Conservation (phyloP, 2,329 filamentous ascomycete genomes). For the Colletotrichum sp. region DNA sequence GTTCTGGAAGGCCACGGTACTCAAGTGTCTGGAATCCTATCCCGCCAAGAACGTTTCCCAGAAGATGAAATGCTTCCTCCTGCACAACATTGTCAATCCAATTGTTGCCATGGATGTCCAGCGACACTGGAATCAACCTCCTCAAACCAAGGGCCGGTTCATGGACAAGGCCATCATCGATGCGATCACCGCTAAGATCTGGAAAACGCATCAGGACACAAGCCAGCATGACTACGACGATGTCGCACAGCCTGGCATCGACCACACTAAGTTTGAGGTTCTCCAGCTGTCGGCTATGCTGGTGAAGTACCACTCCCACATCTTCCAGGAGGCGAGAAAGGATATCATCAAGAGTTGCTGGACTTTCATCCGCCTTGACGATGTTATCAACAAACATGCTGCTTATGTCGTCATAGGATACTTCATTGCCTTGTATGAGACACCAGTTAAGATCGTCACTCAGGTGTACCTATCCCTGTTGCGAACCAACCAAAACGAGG, state of each 20-base stretch:
- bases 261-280: constrained; percentile 95
- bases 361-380: constrained; percentile 98
- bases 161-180: constrained; percentile 90
- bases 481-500: constrained; percentile 94
- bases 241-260: constrained; percentile 81
- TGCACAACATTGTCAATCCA: constrained; percentile 92
- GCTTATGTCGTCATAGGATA: constrained; percentile 97
- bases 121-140: constrained; percentile 72
- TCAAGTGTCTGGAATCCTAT: constrained; percentile 88
- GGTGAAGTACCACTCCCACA: constrained; percentile 90
- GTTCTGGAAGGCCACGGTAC: constrained; percentile 81
- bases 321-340: constrained; percentile 90
- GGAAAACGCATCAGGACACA: constrained; percentile 87
- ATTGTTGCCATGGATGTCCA: constrained; percentile 97
- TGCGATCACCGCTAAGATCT: constrained; percentile 88
- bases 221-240: constrained; percentile 89
- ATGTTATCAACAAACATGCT: constrained; percentile 98
- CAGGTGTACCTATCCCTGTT: constrained; percentile 94
- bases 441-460: constrained; percentile 91
- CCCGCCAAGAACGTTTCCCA: constrained; percentile 79
- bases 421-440: constrained; percentile 97
- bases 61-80: constrained; percentile 89
- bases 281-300: constrained; percentile 93
- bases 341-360: constrained; percentile 99
- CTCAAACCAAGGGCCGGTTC: constrained; percentile 65